Evolutionary conservation across 2,329 filamentous ascomycete genomes (phyloP).

Genomic region (Knoxdaviesia proteae): DNA sequence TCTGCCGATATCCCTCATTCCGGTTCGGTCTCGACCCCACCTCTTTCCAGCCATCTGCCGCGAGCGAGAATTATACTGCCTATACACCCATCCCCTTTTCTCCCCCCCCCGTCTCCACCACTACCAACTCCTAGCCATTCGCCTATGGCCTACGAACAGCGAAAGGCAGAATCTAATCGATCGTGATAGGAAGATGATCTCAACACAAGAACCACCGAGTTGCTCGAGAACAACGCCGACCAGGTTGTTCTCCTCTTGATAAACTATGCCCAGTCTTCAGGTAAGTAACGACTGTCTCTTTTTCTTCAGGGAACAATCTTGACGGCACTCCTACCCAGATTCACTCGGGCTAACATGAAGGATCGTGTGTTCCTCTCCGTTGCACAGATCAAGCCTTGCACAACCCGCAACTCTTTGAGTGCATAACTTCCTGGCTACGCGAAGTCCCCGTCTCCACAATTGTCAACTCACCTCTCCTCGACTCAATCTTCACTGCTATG

Average conservation of each 20-base stretch:
- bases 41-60: no score
- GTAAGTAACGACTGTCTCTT: slow-evolving; percentile 25
- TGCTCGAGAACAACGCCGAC: slow-evolving; percentile 75
- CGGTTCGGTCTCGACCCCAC: no score
- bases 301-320: no score
- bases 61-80: no score
- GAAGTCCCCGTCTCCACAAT: slow-evolving; percentile 74
- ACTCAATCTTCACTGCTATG: slow-evolving; percentile 59
- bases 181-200: slow-evolving; percentile 83
- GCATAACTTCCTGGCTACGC: slow-evolving; percentile 88
- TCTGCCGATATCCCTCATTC: no score
- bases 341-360: no score
- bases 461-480: slow-evolving; percentile 66
- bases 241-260: slow-evolving; percentile 74
- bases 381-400: slow-evolving; percentile 48
- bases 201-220: slow-evolving; percentile 60
- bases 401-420: slow-evolving; percentile 82
- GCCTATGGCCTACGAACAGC: slow-evolving; percentile 3
- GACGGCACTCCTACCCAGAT: no score
- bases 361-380: no score
- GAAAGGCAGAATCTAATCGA: slow-evolving; percentile 21
- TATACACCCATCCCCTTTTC: neutral
- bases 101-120: neutral
- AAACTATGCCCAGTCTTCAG: slow-evolving; percentile 78
- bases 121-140: neutral